Percentiles rank a stretch among this genome's conserved stretches.
These are phyloP conservation scores for Candida pseudoglaebosa DNA, from an alignment of 805 yeast species.

Conservation along the genomic window DNA sequence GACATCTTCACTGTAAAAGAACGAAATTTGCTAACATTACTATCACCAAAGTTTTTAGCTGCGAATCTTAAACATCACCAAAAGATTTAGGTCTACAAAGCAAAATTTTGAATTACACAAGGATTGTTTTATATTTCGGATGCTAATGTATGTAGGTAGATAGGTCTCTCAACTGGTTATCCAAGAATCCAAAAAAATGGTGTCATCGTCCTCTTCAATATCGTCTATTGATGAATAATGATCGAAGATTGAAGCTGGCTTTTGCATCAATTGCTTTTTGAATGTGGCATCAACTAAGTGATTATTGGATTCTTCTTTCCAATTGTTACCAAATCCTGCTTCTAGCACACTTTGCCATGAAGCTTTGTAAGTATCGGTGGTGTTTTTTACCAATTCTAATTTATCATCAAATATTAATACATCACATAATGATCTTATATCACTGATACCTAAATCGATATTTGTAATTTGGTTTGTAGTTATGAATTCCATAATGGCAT, in stretches of 20 bases:
- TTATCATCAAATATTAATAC: slow-evolving; percentile 85
- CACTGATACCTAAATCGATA: slow-evolving; percentile 70
- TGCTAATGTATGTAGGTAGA: background rate
- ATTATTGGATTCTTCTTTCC: slow-evolving; percentile 7
- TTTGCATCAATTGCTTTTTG: background rate
- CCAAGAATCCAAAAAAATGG: slow-evolving; percentile 34
- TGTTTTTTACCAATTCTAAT: slow-evolving; percentile 55
- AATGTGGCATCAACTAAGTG: background rate
- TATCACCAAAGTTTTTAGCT: too few species aligned
- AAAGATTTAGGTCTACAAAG: background rate
- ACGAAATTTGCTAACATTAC: too few species aligned
- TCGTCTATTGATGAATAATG: slow-evolving; percentile 26
- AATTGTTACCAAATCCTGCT: slow-evolving; percentile 50
- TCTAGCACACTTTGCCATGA: slow-evolving; percentile 80
- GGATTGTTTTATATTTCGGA: background rate
- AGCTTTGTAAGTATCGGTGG: slow-evolving; percentile 66
- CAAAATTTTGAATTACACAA: background rate
- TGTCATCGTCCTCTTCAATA: slow-evolving; percentile 23
- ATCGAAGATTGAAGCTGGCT: slow-evolving; percentile 27
- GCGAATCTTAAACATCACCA: too few species aligned
- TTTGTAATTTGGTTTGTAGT: slow-evolving; percentile 68
- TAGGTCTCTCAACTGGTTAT: slow-evolving; percentile 11
- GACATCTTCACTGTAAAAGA: too few species aligned
- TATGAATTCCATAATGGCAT: slow-evolving; percentile 73
- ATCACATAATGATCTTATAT: slow-evolving; percentile 80